Evolutionary conservation across 192 early-diverging fungal species (phyloP), one percentile per base, ranked within the genome.

Genomic region (Rhizophagus clarus): DNA sequence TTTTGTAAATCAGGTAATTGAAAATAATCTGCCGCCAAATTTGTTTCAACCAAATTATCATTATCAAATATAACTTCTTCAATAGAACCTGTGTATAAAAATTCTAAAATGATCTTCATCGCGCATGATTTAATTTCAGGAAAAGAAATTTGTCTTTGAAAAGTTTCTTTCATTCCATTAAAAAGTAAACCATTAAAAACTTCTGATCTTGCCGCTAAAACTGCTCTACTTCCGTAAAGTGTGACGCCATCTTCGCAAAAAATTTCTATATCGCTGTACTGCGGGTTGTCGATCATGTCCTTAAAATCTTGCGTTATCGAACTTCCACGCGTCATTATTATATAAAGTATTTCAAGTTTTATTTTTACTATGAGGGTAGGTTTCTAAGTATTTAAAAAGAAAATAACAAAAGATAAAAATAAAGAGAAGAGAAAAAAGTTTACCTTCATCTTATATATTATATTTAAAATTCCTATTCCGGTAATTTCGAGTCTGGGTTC

Each of bases 161-260:
- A 15, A 3, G 79, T 14, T 71, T 80, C 79, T 70, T 61, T 63
- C 49, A 76, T 73, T 49, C 42, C 70, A 61, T 70, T 73, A 24
- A n/a, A 42, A 31, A 80, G 47, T 29, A 80, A 40, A 22, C 45
- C 24, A 47, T 72, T 22, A 47, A 72, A 47, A 22, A 72, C 71
- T 5, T 72, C 71, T 6, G 71, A 72, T 5, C 71, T 28, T 40
- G 71, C 71, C 24, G 71, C 71, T 20, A 72, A n/a, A 34, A 72
- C 49, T 22, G n/a, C 34, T 34, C 40, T 28, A 47, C 20, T 40
- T 7, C 37, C 37, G 4, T 40, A 26, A 45, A 72, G n/a, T 26
- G 4, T 66, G 2, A 12, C 71, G 5, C 20, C 29, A 40, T 72
- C 22, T 7, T 28, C 22, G 37, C 71, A 72, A 6, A 72, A 26